These are phyloP conservation scores for Chondrostereum purpureum DNA, from an alignment of 1,284 basidiomycete genomes.

Conservation along the genomic window DNA sequence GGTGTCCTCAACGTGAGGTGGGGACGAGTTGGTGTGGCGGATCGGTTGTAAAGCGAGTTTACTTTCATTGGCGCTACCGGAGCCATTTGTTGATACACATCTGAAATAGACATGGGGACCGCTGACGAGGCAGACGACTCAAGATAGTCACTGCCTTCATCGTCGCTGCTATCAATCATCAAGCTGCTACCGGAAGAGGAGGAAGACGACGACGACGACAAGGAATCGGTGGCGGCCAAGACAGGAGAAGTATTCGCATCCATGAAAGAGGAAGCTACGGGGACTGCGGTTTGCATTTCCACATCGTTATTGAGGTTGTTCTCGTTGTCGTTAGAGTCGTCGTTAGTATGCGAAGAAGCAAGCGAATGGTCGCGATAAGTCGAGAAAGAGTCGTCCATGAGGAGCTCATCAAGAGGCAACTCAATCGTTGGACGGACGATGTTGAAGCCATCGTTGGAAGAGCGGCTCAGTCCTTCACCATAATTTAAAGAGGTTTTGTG, in stretches of 20 bases:
- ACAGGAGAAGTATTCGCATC: constrained; percentile 9
- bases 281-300: neutral
- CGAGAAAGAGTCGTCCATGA: constrained; percentile 28
- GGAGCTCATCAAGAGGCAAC: constrained; percentile 70
- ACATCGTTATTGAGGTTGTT: constrained; percentile 4
- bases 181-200: neutral
- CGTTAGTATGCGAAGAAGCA: constrained; percentile 1
- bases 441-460: constrained; percentile 40
- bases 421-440: constrained; percentile 74
- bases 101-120: no score
- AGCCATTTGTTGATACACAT: constrained; percentile 28
- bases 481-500: constrained; percentile 63
- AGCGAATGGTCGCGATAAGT: neutral
- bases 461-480: constrained; percentile 58
- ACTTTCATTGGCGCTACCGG: constrained; percentile 49
- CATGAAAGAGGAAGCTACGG: no score
- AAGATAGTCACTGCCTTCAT: constrained; percentile 20
- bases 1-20: neutral
- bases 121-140: neutral
- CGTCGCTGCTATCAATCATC: constrained; percentile 18
- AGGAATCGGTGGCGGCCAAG: constrained; percentile 18
- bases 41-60: constrained; percentile 32
- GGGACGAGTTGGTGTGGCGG: neutral
- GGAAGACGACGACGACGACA: neutral
- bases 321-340: constrained; percentile 8